Evolutionary conservation across 148 eudicot genomes (phyloP).

Genomic region (Suaeda aralocaspica): DNA sequence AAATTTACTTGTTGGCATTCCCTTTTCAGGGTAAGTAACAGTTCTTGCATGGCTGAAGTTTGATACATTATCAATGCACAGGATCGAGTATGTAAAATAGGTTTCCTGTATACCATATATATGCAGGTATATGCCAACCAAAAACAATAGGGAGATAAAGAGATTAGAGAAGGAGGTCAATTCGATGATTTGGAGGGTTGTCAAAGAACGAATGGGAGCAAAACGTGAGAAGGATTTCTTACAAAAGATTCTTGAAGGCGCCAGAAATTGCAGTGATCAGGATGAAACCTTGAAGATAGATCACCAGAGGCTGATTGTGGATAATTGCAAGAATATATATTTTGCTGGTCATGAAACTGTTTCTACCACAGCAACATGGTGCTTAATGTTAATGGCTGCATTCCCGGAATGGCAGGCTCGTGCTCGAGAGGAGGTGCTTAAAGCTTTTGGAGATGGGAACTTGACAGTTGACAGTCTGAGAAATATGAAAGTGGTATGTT

Average conservation of each 20-base stretch:
- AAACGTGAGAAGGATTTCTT: slow-evolving; percentile 46
- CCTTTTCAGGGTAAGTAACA: slow-evolving; percentile 41
- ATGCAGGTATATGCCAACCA: slow-evolving; percentile 44
- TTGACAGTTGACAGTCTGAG: slow-evolving; percentile 35
- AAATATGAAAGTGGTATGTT: slow-evolving; percentile 43
- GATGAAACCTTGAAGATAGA: slow-evolving; percentile 21
- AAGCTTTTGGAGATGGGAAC: slow-evolving; percentile 30
- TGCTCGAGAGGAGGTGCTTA: slow-evolving; percentile 42
- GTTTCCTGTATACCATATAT: no score
- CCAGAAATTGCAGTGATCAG: slow-evolving; percentile 27
- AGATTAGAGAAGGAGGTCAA: slow-evolving; percentile 46
- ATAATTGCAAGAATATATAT: slow-evolving; percentile 64
- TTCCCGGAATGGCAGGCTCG: slow-evolving; percentile 64
- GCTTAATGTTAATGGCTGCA: slow-evolving; percentile 46
- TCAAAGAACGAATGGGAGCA: slow-evolving; percentile 32
- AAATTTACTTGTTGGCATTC: slow-evolving; percentile 40
- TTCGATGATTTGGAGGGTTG: slow-evolving; percentile 39
- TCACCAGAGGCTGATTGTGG: slow-evolving; percentile 43
- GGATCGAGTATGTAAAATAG: background rate
- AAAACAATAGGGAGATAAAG: slow-evolving; percentile 42
- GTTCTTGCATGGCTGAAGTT: background rate
- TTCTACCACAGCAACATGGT: slow-evolving; percentile 51
- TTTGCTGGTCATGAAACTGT: slow-evolving; percentile 68
- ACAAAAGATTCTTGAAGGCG: slow-evolving; percentile 47
- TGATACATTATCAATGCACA: background rate